These are phyloP conservation scores for Auricularia auricula-judae DNA, from an alignment of 768 basidiomycete genomes.

Conservation along the genomic window DNA sequence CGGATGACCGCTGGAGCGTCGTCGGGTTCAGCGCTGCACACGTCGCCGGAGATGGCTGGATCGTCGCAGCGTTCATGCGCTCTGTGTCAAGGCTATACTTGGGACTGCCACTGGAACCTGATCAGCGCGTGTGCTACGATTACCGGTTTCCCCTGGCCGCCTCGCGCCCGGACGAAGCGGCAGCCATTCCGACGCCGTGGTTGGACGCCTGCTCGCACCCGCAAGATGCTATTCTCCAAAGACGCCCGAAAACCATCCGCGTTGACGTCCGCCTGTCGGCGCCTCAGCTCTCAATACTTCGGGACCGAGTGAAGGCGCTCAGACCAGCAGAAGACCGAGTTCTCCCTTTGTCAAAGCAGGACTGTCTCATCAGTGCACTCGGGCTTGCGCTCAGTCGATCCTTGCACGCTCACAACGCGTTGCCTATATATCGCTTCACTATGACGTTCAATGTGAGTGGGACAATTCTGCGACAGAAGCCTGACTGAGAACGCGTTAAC, in stretches of 20 bases:
- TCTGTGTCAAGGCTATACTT: neutral
- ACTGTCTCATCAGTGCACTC: neutral
- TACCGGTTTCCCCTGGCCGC: neutral
- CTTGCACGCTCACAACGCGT: neutral
- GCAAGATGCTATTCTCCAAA: neutral
- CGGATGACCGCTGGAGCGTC: neutral
- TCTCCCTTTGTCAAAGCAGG: neutral
- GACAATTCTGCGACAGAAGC: no score
- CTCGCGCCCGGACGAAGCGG: neutral
- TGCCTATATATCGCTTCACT: neutral
- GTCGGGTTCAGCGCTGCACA: neutral
- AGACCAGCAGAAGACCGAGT: neutral
- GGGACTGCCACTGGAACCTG: neutral
- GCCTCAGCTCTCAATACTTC: neutral
- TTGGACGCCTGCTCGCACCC: neutral
- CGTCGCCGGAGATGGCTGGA: neutral
- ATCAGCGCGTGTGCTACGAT: neutral
- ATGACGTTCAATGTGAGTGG: neutral
- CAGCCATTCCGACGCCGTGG: neutral
- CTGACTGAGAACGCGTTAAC: no score
- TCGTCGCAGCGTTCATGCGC: neutral
- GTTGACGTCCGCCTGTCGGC: neutral
- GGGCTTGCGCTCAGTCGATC: neutral
- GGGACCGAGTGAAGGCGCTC: neutral
- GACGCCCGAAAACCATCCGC: neutral